Base-by-base conservation (phyloP, 208 protist genomes). In the Naegleria gruberi region DNA sequence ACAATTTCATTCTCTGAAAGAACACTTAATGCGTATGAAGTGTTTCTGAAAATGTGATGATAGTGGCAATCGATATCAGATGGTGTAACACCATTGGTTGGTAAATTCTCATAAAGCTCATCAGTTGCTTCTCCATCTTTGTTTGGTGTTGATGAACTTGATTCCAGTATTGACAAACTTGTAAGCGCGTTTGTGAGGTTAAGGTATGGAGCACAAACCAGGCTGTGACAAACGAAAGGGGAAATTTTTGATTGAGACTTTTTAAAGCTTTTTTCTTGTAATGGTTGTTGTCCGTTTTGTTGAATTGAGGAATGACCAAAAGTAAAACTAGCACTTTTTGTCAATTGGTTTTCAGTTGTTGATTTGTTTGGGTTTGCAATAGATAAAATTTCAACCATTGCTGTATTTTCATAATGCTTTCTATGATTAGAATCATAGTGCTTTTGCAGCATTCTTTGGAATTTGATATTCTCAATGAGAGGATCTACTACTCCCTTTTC, bases 31-130 rank as follows among this genome's bases (percentile, higher is more conserved):
- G 82, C 82, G 19, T 86, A 86, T 8, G 82, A 47, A 47, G 41
- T 46, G n/a, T 86, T 86, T 86, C 82, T 86, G 43, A 86, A 86
- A 34, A 86, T 26, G 15, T 86, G 82, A 86, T 46, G 42, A 47
- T 86, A 86, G n/a, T 86, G 34, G n/a, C 82, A 86, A 46, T 86
- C 82, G 19, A 86, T 30, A 47, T 86, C 82, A 23, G 42, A 34
- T 7, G 23, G 19, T 30, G 43, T 15, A 19, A 37, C 37, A 7
- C n/a, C n/a, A 4, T 3, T 65, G 2, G 12, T 19, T 65, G 51
- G 51, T 30, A 65, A 30, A 30, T 65, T 23, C 12, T 65, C 51
- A 65, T 65, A 65, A 19, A 65, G 15, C 30, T 65, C 51, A 30
- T 65, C 51, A 65, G 51, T 65, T 65, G 15, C 51, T 65, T 65